Evolutionary conservation across 2,329 filamentous ascomycete genomes (phyloP).

Genomic region (Apiospora rasikravindrae): DNA sequence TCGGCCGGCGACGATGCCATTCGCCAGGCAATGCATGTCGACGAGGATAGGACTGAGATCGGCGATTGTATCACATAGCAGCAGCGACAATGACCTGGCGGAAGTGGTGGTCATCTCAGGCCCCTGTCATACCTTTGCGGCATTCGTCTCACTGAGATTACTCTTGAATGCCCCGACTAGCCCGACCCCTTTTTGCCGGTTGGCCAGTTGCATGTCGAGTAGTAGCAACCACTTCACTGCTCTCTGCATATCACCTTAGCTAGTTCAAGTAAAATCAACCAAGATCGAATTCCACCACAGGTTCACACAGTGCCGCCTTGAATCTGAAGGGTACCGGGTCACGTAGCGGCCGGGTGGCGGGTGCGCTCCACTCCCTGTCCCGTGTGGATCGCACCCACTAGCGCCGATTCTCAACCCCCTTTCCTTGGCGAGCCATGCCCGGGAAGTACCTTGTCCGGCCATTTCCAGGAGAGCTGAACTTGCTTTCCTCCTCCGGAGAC

Average conservation of each 20-base stretch:
- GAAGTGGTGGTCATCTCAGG: neutral
- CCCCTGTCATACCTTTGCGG: neutral
- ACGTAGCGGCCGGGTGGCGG: neutral
- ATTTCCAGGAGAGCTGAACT: neutral
- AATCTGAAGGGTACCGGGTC: neutral
- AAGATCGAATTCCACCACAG: neutral
- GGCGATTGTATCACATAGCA: neutral
- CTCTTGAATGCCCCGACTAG: neutral
- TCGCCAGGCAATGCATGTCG: neutral
- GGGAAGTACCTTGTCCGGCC: neutral
- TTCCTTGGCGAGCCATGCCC: neutral
- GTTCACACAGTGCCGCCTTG: neutral
- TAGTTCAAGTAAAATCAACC: neutral
- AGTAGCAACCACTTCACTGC: neutral
- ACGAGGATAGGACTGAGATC: neutral
- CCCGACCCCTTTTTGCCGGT: neutral
- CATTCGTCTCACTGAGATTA: neutral
- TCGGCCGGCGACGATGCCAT: neutral
- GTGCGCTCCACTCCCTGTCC: neutral
- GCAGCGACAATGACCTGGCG: neutral
- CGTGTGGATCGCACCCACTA: neutral
- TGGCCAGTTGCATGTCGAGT: neutral
- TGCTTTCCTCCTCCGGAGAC: neutral
- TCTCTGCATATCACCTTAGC: neutral
- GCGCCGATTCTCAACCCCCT: neutral